Evolutionary conservation across 805 yeast species (phyloP).

Genomic region (Ascoidea tarda): DNA sequence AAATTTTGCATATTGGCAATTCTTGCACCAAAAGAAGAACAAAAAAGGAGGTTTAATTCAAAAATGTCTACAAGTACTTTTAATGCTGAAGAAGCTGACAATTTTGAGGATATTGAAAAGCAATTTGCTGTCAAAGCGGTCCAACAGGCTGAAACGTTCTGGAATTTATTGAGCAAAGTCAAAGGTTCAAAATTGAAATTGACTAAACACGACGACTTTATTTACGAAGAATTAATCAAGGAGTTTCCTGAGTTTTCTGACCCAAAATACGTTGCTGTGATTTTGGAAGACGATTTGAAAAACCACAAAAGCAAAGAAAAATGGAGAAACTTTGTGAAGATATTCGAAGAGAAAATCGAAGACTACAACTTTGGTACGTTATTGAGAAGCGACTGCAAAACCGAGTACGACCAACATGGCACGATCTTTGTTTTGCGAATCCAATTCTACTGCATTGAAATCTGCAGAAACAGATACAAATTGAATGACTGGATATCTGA

Average conservation of each 20-base stretch:
- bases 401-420: slow-evolving; percentile 69
- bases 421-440: slow-evolving; percentile 87
- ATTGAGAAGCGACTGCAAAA: slow-evolving; percentile 55
- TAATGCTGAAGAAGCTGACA: slow-evolving; percentile 85
- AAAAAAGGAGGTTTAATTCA: not conserved
- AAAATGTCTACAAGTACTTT: slow-evolving; percentile 22
- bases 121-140: slow-evolving; percentile 98
- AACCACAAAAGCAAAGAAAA: slow-evolving; percentile 62
- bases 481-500: slow-evolving; percentile 78
- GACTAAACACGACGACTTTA: slow-evolving; percentile 60
- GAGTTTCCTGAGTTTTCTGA: slow-evolving; percentile 83
- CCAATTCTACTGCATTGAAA: slow-evolving; percentile 91
- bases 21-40: too few relatives aligned
- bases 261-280: slow-evolving; percentile 36
- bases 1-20: too few relatives aligned
- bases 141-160: slow-evolving; percentile 87
- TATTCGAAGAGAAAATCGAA: slow-evolving; percentile 66
- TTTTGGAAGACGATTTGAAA: slow-evolving; percentile 76
- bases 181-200: slow-evolving; percentile 71
- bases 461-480: slow-evolving; percentile 82
- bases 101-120: slow-evolving; percentile 89
- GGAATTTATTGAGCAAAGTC: slow-evolving; percentile 60
- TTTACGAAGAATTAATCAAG: slow-evolving; percentile 40
- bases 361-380: slow-evolving; percentile 95
- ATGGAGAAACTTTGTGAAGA: slow-evolving; percentile 83